Evolutionary conservation across 148 eudicot genomes (phyloP).

Genomic region (Fagopyrum esculentum): DNA sequence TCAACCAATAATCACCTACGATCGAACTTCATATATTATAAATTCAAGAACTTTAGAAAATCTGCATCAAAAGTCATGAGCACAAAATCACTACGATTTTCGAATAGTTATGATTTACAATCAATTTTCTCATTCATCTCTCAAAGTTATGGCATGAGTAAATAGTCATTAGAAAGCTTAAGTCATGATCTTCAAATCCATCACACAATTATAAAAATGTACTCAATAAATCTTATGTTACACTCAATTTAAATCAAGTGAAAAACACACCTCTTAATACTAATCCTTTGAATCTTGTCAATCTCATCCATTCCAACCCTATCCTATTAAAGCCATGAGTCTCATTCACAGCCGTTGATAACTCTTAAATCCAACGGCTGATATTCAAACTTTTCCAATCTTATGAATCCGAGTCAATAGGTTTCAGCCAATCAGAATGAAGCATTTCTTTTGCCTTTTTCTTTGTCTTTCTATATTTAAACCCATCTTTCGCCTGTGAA

Average conservation of each 20-base stretch:
- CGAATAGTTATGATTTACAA: background rate
- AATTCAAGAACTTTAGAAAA: background rate
- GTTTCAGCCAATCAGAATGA: slow-evolving; percentile 16
- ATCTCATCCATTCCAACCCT: background rate
- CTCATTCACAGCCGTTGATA: slow-evolving; percentile 16
- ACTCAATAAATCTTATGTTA: background rate
- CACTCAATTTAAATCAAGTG: slow-evolving; percentile 10
- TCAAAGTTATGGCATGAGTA: background rate
- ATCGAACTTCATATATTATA: no score
- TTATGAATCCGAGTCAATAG: slow-evolving; percentile 12
- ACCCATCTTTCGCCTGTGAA: background rate
- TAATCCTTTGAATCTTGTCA: background rate
- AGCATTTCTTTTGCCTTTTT: background rate
- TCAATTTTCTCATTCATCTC: slow-evolving; percentile 7
- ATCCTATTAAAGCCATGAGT: background rate
- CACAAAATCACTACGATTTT: background rate
- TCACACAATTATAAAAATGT: background rate
- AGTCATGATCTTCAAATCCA: slow-evolving; percentile 1
- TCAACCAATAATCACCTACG: background rate
- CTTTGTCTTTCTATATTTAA: slow-evolving; percentile 13
- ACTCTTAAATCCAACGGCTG: slow-evolving; percentile 14
- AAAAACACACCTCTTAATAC: slow-evolving; percentile 16
- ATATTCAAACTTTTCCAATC: slow-evolving; percentile 7
- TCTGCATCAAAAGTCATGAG: background rate
- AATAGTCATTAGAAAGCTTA: slow-evolving; percentile 18